A percentile compares a stretch with the other conserved stretches of the same genome.
Conservation (phyloP, 768 basidiomycete genomes). For the Mycena galericulata region DNA sequence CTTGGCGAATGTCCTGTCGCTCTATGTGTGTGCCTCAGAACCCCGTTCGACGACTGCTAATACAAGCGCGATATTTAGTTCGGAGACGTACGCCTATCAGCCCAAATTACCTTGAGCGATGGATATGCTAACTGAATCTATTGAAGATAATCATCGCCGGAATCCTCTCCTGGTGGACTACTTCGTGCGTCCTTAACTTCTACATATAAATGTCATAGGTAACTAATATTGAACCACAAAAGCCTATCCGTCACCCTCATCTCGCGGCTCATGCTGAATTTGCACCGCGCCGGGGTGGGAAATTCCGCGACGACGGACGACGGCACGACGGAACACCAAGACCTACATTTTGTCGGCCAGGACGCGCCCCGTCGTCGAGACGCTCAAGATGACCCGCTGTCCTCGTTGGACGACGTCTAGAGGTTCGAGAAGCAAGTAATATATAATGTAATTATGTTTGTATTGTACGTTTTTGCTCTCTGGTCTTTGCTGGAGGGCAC, state of each 20-base stretch:
- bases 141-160: conserved; percentile 24
- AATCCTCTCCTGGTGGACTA: conserved; percentile 30
- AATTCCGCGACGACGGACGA: not conserved
- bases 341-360: conserved; percentile 20
- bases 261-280: conserved; percentile 13
- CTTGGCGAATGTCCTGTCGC: conserved; percentile 23
- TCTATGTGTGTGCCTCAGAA: conserved; percentile 15
- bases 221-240: not conserved
- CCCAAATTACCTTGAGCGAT: no score
- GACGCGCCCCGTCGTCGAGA: not conserved
- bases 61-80: not conserved
- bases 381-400: not conserved
- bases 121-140: no score
- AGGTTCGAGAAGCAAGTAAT: no score
- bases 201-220: not conserved
- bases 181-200: conserved; percentile 14
- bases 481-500: no score
- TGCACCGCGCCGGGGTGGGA: not conserved
- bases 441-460: no score
- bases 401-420: not conserved
- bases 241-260: conserved; percentile 23
- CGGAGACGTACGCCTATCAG: conserved; percentile 10
- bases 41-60: not conserved
- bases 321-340: not conserved
- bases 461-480: no score